phyloP scores from a whole-genome alignment of 129 eudicot genomes.

The Mikania micrantha region DNA sequence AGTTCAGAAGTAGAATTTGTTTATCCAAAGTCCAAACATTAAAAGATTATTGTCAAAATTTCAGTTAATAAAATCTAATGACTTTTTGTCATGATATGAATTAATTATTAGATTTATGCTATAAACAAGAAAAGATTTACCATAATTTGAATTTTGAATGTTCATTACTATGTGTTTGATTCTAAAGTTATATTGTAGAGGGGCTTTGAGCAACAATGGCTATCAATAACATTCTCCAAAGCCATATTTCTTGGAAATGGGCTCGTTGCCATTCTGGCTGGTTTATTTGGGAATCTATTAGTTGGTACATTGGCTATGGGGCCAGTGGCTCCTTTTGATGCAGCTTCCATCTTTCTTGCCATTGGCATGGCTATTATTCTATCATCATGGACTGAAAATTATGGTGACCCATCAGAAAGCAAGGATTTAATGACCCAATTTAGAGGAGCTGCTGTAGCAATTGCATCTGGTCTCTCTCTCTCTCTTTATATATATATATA shows the following conservation, averaged over 20 bases:
- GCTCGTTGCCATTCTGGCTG: conserved; percentile 92
- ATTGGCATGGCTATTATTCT: conserved; percentile 84
- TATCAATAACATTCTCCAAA: conserved; percentile 89
- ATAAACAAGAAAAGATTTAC: not conserved
- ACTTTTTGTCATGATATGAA: not conserved
- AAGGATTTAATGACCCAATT: conserved; percentile 85
- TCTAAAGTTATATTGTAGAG: conserved; percentile 47
- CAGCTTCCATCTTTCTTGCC: conserved; percentile 84
- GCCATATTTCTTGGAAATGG: conserved; percentile 98
- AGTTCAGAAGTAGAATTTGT: no score
- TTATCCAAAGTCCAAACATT: no score
- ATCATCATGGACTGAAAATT: conserved; percentile 91
- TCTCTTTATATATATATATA: not conserved
- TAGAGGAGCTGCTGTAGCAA: conserved; percentile 96
- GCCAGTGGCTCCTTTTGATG: conserved; percentile 97
- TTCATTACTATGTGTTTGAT: not conserved
- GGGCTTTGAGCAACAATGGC: conserved; percentile 97
- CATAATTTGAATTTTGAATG: not conserved
- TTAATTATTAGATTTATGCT: not conserved
- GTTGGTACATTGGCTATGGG: conserved; percentile 77
- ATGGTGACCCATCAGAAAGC: conserved; percentile 90
- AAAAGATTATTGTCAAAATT: no score
- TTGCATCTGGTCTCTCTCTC: conserved; percentile 73
- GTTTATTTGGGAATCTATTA: conserved; percentile 80
- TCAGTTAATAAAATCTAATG: not conserved